Evolutionary conservation across 2,329 filamentous ascomycete genomes (phyloP).

Genomic region (Cladophialophora psammophila): DNA sequence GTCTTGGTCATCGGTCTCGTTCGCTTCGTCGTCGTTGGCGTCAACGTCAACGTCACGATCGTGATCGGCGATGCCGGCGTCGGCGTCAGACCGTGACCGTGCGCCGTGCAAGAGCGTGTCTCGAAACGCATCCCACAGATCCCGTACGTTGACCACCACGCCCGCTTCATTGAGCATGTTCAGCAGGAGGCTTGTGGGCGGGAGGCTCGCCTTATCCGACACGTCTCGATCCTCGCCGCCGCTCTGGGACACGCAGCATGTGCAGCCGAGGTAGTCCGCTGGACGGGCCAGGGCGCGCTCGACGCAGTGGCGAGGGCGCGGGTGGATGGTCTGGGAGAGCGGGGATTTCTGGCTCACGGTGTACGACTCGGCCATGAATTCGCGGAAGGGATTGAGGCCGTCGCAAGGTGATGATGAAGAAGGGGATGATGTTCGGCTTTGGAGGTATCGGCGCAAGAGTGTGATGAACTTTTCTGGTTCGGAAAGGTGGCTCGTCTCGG

Average conservation of each 20-base stretch:
- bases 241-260: constrained; percentile 51
- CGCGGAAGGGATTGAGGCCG: constrained; percentile 46
- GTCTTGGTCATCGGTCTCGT: constrained; percentile 4
- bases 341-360: constrained; percentile 66
- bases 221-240: background rate
- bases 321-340: constrained; percentile 64
- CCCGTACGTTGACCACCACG: constrained; percentile 65
- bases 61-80: constrained; percentile 42
- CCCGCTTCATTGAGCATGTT: constrained; percentile 70
- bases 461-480: constrained; percentile 1
- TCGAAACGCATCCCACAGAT: constrained; percentile 67
- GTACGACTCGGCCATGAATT: constrained; percentile 63
- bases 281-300: constrained; percentile 67
- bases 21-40: background rate
- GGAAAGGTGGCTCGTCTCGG: background rate
- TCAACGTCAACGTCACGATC: constrained; percentile 56
- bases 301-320: constrained; percentile 64
- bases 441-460: constrained; percentile 19
- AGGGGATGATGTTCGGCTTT: background rate
- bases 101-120: constrained; percentile 12
- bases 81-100: background rate
- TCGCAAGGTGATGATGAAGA: constrained; percentile 7
- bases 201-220: constrained; percentile 60
- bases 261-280: constrained; percentile 67
- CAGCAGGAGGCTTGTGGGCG: constrained; percentile 66